A percentile compares a stretch with the other conserved stretches of the same genome.
Evolutionary conservation across 768 basidiomycete species (phyloP).

Genomic region (Tephrocybe rancida): DNA sequence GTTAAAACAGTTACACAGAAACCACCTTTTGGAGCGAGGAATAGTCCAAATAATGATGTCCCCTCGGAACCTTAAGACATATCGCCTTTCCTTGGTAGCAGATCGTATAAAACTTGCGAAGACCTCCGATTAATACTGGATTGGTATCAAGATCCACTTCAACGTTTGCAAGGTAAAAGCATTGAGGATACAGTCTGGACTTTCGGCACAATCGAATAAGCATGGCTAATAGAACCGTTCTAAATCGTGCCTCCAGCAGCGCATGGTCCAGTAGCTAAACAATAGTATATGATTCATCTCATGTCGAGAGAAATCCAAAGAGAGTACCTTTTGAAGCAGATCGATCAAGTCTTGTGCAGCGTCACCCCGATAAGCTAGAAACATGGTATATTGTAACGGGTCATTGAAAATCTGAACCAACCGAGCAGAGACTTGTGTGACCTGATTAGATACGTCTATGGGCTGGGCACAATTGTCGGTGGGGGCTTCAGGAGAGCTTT

Average conservation of each 20-base stretch:
- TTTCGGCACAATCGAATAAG: slow-evolving; percentile 23
- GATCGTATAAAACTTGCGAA: slow-evolving; percentile 29
- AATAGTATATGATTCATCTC: background rate
- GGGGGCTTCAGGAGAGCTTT: no score
- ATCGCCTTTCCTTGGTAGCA: slow-evolving; percentile 18
- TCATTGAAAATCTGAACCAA: background rate
- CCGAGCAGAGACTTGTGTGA: background rate
- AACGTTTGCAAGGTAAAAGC: slow-evolving; percentile 19
- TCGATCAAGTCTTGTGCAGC: slow-evolving; percentile 7
- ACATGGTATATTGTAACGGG: background rate
- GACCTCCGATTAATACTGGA: slow-evolving; percentile 20
- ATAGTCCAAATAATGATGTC: slow-evolving; percentile 21
- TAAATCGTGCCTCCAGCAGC: slow-evolving; percentile 7
- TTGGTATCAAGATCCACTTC: background rate
- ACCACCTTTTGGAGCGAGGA: slow-evolving; percentile 22
- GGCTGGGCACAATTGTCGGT: no score
- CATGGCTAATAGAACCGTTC: slow-evolving; percentile 16
- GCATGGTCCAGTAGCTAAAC: slow-evolving; percentile 19
- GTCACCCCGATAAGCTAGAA: slow-evolving; percentile 2
- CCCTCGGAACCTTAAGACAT: slow-evolving; percentile 26
- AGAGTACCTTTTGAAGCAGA: slow-evolving; percentile 5
- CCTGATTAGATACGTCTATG: no score
- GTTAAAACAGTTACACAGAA: background rate
- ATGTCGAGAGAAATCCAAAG: background rate
- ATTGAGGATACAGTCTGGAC: slow-evolving; percentile 28